A percentile compares a stretch with the other conserved stretches of the same genome.
Conservation (phyloP, 495 filamentous ascomycete species). For the Physcia stellaris region DNA sequence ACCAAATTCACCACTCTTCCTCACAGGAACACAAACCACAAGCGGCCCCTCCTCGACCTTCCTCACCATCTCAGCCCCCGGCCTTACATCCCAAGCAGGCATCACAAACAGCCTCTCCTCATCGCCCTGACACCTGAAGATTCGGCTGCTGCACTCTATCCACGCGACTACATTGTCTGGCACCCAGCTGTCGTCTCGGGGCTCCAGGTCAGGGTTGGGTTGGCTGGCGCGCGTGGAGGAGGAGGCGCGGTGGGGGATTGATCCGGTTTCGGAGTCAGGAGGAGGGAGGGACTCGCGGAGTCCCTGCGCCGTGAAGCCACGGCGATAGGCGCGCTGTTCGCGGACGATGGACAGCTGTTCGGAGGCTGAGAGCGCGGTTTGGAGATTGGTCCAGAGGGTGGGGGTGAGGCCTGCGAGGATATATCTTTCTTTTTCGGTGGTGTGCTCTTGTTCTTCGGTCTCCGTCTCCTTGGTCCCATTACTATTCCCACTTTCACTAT, state of each 20-base stretch:
- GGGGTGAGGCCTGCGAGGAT: constrained; percentile 37
- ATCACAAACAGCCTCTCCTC: constrained; percentile 34
- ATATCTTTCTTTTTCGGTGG: constrained; percentile 36
- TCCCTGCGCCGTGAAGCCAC: no score
- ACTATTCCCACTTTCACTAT: constrained; percentile 12
- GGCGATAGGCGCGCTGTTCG: no score
- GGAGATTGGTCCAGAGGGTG: constrained; percentile 29
- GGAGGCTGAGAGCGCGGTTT: constrained; percentile 31
- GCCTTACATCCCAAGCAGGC: constrained; percentile 32
- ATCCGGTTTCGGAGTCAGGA: no score
- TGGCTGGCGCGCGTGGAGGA: no score
- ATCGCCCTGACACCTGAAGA: constrained; percentile 28
- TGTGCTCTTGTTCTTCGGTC: constrained; percentile 27
- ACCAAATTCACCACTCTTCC: no score
- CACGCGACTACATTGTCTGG: constrained; percentile 20
- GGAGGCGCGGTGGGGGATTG: no score
- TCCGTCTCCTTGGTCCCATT: no score
- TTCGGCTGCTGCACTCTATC: constrained; percentile 28
- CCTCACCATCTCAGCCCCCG: constrained; percentile 25
- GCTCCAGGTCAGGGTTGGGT: no score
- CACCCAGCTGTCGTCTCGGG: no score
- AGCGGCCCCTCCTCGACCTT: background rate
- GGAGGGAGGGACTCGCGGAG: no score
- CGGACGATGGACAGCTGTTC: no score
- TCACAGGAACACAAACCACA: constrained; percentile 3